These are phyloP conservation scores for Tylopilus cervinicoccineus DNA, from an alignment of 768 basidiomycete genomes.

Conservation along the genomic window DNA sequence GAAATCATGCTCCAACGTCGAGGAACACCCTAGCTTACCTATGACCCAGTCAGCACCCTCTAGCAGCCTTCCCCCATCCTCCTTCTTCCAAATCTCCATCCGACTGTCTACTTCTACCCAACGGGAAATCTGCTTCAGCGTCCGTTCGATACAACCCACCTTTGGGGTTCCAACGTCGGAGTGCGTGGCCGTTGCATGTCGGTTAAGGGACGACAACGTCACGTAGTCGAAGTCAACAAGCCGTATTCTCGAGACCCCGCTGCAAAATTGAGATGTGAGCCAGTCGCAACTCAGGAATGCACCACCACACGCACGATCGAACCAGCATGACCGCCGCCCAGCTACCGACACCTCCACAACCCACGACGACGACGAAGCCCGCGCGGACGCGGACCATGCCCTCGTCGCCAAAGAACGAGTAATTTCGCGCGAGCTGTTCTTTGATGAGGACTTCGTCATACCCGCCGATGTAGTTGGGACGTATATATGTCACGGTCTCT, in stretches of 20 bases:
- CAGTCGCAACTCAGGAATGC: background rate
- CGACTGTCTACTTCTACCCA: constrained; percentile 85
- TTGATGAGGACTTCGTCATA: constrained; percentile 79
- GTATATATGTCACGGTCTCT: constrained; percentile 19
- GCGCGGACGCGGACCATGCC: constrained; percentile 75
- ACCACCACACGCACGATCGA: constrained; percentile 61
- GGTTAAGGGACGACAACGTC: constrained; percentile 89
- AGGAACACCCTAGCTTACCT: constrained; percentile 42
- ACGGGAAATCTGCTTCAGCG: constrained; percentile 68
- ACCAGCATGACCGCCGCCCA: constrained; percentile 94
- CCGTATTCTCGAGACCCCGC: constrained; percentile 72
- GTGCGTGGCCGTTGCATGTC: constrained; percentile 88
- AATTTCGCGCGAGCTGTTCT: constrained; percentile 91
- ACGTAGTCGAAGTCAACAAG: constrained; percentile 97
- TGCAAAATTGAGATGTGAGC: constrained; percentile 22
- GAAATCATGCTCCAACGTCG: constrained; percentile 1
- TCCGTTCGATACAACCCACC: constrained; percentile 69
- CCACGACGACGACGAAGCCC: constrained; percentile 81
- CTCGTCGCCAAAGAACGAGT: constrained; percentile 90
- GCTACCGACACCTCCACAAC: constrained; percentile 95
- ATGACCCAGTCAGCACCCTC: constrained; percentile 94
- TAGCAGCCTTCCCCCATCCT: constrained; percentile 67
- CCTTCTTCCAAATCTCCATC: constrained; percentile 84
- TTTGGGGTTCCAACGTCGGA: constrained; percentile 93
- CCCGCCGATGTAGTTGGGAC: constrained; percentile 19